phyloP scores from a whole-genome alignment of 257 asterid genomes.

The Plantago elongata region DNA sequence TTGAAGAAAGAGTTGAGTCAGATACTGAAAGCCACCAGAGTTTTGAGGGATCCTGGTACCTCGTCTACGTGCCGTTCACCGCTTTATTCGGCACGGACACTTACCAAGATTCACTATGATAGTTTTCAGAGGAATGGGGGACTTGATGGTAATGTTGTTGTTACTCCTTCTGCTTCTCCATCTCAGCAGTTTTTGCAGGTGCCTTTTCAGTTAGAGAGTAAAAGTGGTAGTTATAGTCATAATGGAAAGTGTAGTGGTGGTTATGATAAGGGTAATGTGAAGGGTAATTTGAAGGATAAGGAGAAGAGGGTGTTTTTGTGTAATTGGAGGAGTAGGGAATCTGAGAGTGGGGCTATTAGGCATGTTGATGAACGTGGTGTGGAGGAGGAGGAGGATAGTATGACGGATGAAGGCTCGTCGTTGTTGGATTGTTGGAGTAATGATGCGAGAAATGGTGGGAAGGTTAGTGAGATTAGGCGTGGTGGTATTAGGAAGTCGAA shows the following conservation, averaged over 20 bases:
- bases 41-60: conserved; percentile 7
- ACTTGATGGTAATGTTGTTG: conserved; percentile 1
- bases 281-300: neutral
- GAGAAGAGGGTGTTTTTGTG: conserved; percentile 9
- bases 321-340: conserved; percentile 9
- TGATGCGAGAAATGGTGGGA: neutral
- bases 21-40: conserved; percentile 1
- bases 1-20: conserved; percentile 1
- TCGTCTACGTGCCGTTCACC: neutral
- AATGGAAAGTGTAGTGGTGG: neutral
- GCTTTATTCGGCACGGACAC: conserved; percentile 3
- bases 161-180: neutral
- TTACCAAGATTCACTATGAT: neutral
- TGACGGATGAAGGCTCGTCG: too few relatives aligned
- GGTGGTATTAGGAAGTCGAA: neutral
- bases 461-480: neutral
- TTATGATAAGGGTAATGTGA: too few relatives aligned
- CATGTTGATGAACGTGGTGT: neutral
- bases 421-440: neutral
- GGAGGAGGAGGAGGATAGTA: too few relatives aligned
- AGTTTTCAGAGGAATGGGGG: neutral
- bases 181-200: neutral
- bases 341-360: neutral
- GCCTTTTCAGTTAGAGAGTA: neutral
- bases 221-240: neutral